These are phyloP conservation scores for Saccharum hybrid DNA, from an alignment of 202 grass and related monocot species.

Conservation along the genomic window DNA sequence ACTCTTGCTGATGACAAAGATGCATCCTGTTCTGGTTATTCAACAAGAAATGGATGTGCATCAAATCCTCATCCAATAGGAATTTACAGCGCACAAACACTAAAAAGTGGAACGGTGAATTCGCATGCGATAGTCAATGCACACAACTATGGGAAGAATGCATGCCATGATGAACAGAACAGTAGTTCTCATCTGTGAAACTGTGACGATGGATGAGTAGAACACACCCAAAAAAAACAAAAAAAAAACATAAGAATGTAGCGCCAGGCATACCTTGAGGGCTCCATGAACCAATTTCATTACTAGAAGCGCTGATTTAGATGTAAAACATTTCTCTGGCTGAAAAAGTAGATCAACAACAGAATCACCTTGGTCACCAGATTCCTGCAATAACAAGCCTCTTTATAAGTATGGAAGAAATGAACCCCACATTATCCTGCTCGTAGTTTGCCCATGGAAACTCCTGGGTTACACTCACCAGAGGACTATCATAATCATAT, in stretches of 20 bases:
- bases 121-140: conserved; percentile 21
- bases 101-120: conserved; percentile 17
- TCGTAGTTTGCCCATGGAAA: conserved; percentile 28
- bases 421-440: conserved; percentile 31
- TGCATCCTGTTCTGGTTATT: conserved; percentile 94
- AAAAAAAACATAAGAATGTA: conserved; percentile 19
- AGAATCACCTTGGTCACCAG: conserved; percentile 47
- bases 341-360: conserved; percentile 90
- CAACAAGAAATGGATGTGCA: conserved; percentile 58
- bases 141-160: conserved; percentile 1
- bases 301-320: conserved; percentile 76
- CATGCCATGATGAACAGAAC: background rate
- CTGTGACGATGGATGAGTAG: background rate
- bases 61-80: conserved; percentile 38
- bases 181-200: background rate
- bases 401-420: conserved; percentile 33
- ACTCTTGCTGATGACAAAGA: conserved; percentile 90
- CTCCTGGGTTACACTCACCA: conserved; percentile 58
- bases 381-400: conserved; percentile 53
- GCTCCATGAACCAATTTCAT: conserved; percentile 87
- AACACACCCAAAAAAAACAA: background rate
- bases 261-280: conserved; percentile 68
- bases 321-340: conserved; percentile 74
- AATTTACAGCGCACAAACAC: conserved; percentile 18
- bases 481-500: conserved; percentile 67